These are phyloP conservation scores for Pichia cephalocereana DNA, from an alignment of 805 yeast species.

Conservation along the genomic window DNA sequence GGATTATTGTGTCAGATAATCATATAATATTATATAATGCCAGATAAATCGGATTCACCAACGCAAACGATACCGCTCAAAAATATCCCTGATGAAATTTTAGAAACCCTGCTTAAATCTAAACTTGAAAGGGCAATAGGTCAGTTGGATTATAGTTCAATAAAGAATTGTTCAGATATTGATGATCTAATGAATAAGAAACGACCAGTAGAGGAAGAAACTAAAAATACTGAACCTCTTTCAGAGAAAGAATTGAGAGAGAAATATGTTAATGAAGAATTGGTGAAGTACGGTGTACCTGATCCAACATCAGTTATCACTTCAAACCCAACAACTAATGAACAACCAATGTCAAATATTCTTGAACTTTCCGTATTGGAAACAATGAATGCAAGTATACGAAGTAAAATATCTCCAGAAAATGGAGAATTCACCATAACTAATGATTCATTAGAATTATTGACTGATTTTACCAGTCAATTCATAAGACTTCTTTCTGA, in stretches of 20 bases:
- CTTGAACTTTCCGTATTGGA: neutral
- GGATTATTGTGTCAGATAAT: too few relatives aligned
- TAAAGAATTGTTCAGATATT: too few relatives aligned
- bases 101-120: neutral
- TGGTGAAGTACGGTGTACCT: neutral
- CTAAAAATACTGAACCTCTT: too few relatives aligned
- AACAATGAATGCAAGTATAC: slow-evolving; percentile 2
- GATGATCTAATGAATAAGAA: too few relatives aligned
- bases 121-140: too few relatives aligned
- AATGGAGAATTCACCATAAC: neutral
- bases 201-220: too few relatives aligned
- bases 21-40: too few relatives aligned
- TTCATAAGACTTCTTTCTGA: slow-evolving; percentile 31
- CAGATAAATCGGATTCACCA: too few relatives aligned
- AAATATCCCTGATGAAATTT: neutral
- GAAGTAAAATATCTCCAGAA: neutral
- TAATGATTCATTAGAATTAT: neutral
- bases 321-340: neutral
- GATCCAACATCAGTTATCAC: neutral
- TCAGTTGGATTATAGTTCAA: too few relatives aligned
- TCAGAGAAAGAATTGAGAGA: neutral
- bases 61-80: too few relatives aligned
- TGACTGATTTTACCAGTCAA: slow-evolving; percentile 20
- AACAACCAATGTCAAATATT: slow-evolving; percentile 2
- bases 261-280: neutral